These are phyloP conservation scores for Calonectria honghensis DNA, from an alignment of 2,329 filamentous ascomycete species.

Conservation along the genomic window DNA sequence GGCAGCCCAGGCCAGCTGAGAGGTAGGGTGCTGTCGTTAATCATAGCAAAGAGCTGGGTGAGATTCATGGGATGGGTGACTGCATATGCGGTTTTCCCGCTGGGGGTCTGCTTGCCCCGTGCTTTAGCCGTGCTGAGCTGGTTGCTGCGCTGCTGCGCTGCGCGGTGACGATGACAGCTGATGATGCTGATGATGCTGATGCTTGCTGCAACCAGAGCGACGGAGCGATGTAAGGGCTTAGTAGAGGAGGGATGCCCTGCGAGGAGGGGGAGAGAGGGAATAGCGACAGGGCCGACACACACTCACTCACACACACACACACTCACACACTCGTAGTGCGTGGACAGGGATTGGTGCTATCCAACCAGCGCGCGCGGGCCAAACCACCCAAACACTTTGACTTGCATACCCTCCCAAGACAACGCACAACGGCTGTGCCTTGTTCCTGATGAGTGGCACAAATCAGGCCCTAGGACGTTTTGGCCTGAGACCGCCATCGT, in stretches of 20 bases:
- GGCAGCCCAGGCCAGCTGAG: too few species aligned
- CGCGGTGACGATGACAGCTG: conserved; percentile 19
- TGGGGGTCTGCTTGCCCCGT: not conserved
- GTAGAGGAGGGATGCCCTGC: not conserved
- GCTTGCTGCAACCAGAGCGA: not conserved
- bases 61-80: conserved; percentile 19
- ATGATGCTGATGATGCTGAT: not conserved
- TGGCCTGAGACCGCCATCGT: conserved; percentile 26
- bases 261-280: not conserved
- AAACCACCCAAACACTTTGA: conserved; percentile 16
- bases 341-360: conserved; percentile 3
- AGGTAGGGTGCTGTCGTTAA: not conserved
- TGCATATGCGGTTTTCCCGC: not conserved
- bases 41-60: not conserved
- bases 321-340: not conserved
- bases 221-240: conserved; percentile 21
- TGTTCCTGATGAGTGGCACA: conserved; percentile 24
- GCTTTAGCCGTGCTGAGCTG: conserved; percentile 1
- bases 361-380: conserved; percentile 2
- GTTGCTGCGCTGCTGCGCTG: conserved; percentile 7
- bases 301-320: too few species aligned
- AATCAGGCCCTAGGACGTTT: conserved; percentile 26
- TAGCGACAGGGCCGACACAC: not conserved
- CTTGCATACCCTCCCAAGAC: conserved; percentile 19
- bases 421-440: conserved; percentile 28